Conservation (phyloP, 1,284 basidiomycete genomes). For the Pascua guehoae region DNA sequence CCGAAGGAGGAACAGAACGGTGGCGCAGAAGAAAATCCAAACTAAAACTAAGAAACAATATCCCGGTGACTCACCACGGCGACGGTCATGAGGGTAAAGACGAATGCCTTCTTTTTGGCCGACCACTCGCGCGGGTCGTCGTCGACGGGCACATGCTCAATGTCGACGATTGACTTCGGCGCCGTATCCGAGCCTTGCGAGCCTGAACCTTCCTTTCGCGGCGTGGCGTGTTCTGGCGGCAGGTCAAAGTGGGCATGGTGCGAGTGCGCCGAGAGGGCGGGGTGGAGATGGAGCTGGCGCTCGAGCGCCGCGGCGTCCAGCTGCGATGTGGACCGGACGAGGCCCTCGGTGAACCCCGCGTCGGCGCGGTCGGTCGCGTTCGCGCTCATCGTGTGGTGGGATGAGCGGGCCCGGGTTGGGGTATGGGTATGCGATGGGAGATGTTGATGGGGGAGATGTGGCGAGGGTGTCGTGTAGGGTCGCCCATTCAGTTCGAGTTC, state of each 20-base stretch:
- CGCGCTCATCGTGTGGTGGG: neutral
- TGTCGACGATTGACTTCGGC: slow-evolving; percentile 51
- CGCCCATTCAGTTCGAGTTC: too few relatives aligned
- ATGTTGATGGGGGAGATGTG: too few relatives aligned
- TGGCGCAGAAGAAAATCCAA: too few relatives aligned
- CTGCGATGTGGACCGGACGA: slow-evolving; percentile 8
- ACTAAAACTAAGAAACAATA: too few relatives aligned
- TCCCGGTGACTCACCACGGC: slow-evolving; percentile 36
- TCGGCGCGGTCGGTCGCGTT: slow-evolving; percentile 15
- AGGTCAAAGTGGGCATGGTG: slow-evolving; percentile 25
- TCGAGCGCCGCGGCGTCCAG: neutral
- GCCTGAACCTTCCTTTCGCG: too few relatives aligned
- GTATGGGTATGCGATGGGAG: too few relatives aligned
- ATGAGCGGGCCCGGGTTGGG: too few relatives aligned
- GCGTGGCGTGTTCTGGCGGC: slow-evolving; percentile 10
- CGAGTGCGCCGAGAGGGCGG: neutral
- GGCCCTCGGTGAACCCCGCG: slow-evolving; percentile 1
- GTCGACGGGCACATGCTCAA: slow-evolving; percentile 64
- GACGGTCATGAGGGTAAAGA: slow-evolving; percentile 33
- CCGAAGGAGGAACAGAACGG: too few relatives aligned
- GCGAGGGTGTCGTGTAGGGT: too few relatives aligned
- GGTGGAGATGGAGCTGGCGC: neutral
- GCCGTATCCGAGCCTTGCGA: neutral
- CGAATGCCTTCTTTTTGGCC: slow-evolving; percentile 57
- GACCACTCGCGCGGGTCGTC: slow-evolving; percentile 79